phyloP scores from a whole-genome alignment of 2,329 filamentous ascomycete genomes.

The Apiospora sp. region DNA sequence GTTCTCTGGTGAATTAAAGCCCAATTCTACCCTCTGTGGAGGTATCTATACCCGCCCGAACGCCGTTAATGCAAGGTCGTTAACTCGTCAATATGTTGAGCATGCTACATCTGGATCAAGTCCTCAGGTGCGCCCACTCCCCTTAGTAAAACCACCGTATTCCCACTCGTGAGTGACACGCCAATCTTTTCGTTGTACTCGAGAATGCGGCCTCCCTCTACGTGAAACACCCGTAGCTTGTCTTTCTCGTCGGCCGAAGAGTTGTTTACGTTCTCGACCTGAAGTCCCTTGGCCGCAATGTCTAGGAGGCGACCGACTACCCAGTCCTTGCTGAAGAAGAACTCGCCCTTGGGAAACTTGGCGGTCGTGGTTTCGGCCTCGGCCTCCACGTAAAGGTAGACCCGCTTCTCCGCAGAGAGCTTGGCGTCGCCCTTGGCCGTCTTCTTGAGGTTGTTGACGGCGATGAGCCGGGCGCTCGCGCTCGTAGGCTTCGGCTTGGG shows the following conservation, averaged over 20 bases:
- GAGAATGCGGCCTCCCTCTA: conserved; percentile 85
- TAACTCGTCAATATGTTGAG: conserved; percentile 1
- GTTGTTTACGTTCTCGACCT: conserved; percentile 87
- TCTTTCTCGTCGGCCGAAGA: conserved; percentile 77
- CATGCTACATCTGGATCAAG: conserved; percentile 65
- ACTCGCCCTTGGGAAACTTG: conserved; percentile 82
- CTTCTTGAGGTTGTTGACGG: conserved; percentile 82
- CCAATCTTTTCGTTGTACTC: conserved; percentile 91
- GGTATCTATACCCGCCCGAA: conserved; percentile 20
- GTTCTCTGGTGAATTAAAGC: neutral
- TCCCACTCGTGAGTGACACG: conserved; percentile 75
- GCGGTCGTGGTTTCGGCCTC: conserved; percentile 84
- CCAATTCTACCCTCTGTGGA: conserved; percentile 25
- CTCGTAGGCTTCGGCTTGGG: conserved; percentile 70
- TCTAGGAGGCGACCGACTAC: conserved; percentile 87
- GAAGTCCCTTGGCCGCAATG: conserved; percentile 76
- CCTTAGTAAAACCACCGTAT: conserved; percentile 87
- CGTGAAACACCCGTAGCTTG: conserved; percentile 87
- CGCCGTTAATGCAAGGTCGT: conserved; percentile 19
- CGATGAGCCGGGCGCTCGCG: conserved; percentile 70
- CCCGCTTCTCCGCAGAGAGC: conserved; percentile 79
- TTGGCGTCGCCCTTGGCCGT: conserved; percentile 90
- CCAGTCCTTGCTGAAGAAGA: conserved; percentile 86
- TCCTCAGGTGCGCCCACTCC: conserved; percentile 84
- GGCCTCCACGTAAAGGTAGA: conserved; percentile 91